A percentile compares a stretch with the other conserved stretches of the same genome.
phyloP scores from a whole-genome alignment of 2,329 filamentous ascomycete genomes.

The Fusarium robinianum region DNA sequence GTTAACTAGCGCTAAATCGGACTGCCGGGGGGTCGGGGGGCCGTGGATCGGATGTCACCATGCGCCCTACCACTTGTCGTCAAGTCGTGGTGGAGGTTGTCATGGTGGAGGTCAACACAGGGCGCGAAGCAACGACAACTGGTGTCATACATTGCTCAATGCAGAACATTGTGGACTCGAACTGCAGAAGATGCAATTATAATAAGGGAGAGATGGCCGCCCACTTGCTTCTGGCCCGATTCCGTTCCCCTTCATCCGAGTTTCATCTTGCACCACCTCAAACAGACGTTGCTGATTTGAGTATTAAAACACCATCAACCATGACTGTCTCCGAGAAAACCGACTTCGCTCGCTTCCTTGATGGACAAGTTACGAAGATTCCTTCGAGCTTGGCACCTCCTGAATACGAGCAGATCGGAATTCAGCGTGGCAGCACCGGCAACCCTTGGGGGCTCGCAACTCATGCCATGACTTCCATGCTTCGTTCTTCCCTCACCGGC shows the following conservation, averaged over 20 bases:
- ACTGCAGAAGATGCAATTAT: conserved; percentile 2
- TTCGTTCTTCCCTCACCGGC: conserved; percentile 15
- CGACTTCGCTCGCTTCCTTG: conserved; percentile 13
- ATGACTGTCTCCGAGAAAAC: conserved; percentile 17
- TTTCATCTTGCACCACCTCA: too few species aligned
- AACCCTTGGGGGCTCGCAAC: conserved; percentile 20
- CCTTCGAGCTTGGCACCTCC: conserved; percentile 14
- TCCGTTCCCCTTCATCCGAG: too few species aligned
- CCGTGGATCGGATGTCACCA: conserved; percentile 20
- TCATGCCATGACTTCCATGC: conserved; percentile 6
- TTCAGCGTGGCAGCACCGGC: conserved; percentile 8
- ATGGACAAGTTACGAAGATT: conserved; percentile 19
- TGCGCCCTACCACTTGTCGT: conserved; percentile 31
- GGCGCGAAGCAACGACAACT: conserved; percentile 9
- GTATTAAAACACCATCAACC: background rate
- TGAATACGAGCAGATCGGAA: conserved; percentile 25
- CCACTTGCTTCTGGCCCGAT: too few species aligned
- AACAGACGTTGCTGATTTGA: too few species aligned
- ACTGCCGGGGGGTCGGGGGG: conserved; percentile 13
- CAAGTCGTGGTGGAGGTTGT: conserved; percentile 22
- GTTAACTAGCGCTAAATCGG: conserved; percentile 6
- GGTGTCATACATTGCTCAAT: too few species aligned
- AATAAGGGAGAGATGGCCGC: too few species aligned
- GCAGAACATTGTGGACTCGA: too few species aligned
- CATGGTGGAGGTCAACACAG: conserved; percentile 27